These are phyloP conservation scores for Solanum clarkiae DNA, from an alignment of 257 asterid genomes.

Conservation along the genomic window DNA sequence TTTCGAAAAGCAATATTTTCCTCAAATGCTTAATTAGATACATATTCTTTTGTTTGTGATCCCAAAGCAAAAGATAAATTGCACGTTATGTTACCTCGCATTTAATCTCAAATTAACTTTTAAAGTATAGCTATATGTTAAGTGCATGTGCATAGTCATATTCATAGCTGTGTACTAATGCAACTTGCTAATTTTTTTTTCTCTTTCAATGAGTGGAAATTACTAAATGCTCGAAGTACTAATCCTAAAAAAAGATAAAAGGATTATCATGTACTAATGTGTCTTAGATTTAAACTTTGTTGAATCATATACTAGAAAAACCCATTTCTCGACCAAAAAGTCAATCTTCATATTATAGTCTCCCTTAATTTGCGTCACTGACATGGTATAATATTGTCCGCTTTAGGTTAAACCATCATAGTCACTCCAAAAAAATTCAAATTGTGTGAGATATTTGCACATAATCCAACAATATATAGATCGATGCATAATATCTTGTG, in stretches of 20 bases:
- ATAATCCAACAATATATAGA: too few species aligned
- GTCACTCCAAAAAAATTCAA: too few species aligned
- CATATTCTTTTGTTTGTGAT: not conserved
- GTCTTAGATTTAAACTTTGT: not conserved
- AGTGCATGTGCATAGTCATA: not conserved
- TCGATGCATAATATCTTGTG: too few species aligned
- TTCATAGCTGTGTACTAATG: not conserved
- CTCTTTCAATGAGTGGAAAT: not conserved
- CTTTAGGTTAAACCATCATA: too few species aligned
- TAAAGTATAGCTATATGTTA: not conserved
- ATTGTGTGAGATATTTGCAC: too few species aligned
- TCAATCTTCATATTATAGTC: too few species aligned
- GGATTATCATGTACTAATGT: not conserved
- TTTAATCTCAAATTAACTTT: not conserved
- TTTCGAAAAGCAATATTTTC: not conserved
- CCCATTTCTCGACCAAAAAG: not conserved
- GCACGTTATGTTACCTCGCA: not conserved
- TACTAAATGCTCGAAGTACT: not conserved
- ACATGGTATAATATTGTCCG: too few species aligned
- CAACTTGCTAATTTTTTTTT: not conserved
- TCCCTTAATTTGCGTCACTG: too few species aligned
- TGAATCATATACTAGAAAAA: not conserved
- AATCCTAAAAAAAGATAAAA: not conserved
- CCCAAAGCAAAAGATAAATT: not conserved
- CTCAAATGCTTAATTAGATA: not conserved